Percentiles rank a stretch among this genome's conserved stretches.
Evolutionary conservation across 2,329 filamentous ascomycete genomes (phyloP).

Genomic region (Paramyrothecium roridum): DNA sequence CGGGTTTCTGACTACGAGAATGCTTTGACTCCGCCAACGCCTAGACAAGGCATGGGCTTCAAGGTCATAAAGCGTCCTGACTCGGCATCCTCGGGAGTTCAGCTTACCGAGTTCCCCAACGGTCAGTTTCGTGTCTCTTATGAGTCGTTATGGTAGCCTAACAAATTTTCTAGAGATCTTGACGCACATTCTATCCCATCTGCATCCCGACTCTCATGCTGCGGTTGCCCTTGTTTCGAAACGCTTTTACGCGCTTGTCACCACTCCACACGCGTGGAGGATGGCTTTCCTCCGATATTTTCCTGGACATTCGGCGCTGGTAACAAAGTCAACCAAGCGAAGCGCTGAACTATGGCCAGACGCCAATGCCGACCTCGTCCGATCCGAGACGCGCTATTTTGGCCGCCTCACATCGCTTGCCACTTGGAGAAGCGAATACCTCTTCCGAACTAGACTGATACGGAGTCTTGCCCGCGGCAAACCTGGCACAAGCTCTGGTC

Average conservation of each 20-base stretch:
- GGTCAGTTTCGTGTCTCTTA: slow-evolving; percentile 49
- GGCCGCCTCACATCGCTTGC: slow-evolving; percentile 76
- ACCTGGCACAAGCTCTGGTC: slow-evolving; percentile 56
- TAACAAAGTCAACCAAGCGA: slow-evolving; percentile 23
- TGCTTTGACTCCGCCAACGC: slow-evolving; percentile 45
- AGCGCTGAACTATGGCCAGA: slow-evolving; percentile 37
- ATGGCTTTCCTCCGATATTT: slow-evolving; percentile 91
- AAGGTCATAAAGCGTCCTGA: slow-evolving; percentile 50
- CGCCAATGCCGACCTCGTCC: slow-evolving; percentile 51
- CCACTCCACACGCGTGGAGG: slow-evolving; percentile 89
- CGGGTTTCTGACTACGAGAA: slow-evolving; percentile 61
- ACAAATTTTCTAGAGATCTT: slow-evolving; percentile 68
- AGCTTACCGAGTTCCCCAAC: slow-evolving; percentile 69
- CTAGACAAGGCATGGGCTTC: slow-evolving; percentile 50
- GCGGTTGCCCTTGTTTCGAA: slow-evolving; percentile 82
- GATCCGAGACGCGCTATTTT: slow-evolving; percentile 75
- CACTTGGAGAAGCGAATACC: slow-evolving; percentile 97
- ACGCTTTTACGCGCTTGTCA: slow-evolving; percentile 82
- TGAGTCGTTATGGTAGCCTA: not conserved
- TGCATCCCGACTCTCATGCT: slow-evolving; percentile 80
- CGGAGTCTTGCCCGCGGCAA: slow-evolving; percentile 80
- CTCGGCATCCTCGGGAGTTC: slow-evolving; percentile 33
- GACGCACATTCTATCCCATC: slow-evolving; percentile 85
- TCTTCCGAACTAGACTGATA: slow-evolving; percentile 79
- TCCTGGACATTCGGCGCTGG: slow-evolving; percentile 58